These are phyloP conservation scores for Hanseniaspora clermontiae DNA, from an alignment of 805 yeast species.

Conservation along the genomic window DNA sequence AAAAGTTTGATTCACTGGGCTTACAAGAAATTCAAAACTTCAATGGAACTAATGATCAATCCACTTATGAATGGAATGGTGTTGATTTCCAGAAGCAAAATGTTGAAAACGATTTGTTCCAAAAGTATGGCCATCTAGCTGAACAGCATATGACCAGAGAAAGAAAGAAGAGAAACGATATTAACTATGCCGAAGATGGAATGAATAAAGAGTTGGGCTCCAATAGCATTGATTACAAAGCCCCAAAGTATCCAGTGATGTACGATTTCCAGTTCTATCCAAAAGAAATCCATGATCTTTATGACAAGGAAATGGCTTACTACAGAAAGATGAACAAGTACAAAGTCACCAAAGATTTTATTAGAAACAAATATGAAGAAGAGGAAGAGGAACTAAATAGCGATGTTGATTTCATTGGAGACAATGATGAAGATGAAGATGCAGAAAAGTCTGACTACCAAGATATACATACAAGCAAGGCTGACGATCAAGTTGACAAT, in stretches of 20 bases:
- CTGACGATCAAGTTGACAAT: slow-evolving; percentile 14
- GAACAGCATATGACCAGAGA: slow-evolving; percentile 48
- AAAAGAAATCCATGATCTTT: slow-evolving; percentile 36
- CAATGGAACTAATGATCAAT: slow-evolving; percentile 55
- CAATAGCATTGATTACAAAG: slow-evolving; percentile 25
- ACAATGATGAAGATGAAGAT: slow-evolving; percentile 13
- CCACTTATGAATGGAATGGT: slow-evolving; percentile 97
- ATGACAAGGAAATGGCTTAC: slow-evolving; percentile 53
- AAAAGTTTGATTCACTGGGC: slow-evolving; percentile 74
- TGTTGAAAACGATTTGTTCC: slow-evolving; percentile 22
- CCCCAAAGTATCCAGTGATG: slow-evolving; percentile 51
- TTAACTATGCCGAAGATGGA: slow-evolving; percentile 63
- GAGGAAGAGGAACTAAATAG: slow-evolving; percentile 20
- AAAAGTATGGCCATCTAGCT: slow-evolving; percentile 23
- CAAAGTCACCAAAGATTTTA: slow-evolving; percentile 46
- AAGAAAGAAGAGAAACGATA: slow-evolving; percentile 56
- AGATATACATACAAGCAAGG: slow-evolving; percentile 11
- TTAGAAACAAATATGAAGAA: slow-evolving; percentile 38
- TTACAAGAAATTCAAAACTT: slow-evolving; percentile 88
- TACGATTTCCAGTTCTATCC: slow-evolving; percentile 71
- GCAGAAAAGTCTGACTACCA: background rate
- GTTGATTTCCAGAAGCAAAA: slow-evolving; percentile 40
- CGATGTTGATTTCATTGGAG: slow-evolving; percentile 14
- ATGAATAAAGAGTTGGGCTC: background rate
- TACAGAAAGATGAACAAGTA: slow-evolving; percentile 49